Evolutionary conservation across 257 asterid genomes (phyloP).

Genomic region (Coffea eugenioides): DNA sequence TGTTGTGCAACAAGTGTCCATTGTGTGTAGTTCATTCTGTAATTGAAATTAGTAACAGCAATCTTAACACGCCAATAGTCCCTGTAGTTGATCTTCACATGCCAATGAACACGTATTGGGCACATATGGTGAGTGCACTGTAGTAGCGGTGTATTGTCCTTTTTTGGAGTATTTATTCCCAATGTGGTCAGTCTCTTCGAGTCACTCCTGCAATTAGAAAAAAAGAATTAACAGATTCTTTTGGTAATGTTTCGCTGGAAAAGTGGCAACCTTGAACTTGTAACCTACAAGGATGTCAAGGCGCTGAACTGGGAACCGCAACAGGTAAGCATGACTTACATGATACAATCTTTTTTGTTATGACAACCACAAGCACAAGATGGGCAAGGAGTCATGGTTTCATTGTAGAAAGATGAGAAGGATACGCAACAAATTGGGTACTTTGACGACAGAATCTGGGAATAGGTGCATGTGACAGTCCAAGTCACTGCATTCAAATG

Average conservation of each 20-base stretch:
- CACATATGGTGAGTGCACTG: conserved; percentile 83
- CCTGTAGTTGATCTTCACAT: conserved; percentile 62
- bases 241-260: background rate
- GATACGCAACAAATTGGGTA: conserved; percentile 39
- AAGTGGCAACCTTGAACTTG: background rate
- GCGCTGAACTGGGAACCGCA: background rate
- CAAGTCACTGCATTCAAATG: conserved; percentile 32
- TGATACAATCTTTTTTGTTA: conserved; percentile 29
- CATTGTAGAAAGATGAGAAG: conserved; percentile 36
- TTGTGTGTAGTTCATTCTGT: conserved; percentile 63
- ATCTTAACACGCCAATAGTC: conserved; percentile 71
- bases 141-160: conserved; percentile 52
- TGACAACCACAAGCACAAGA: conserved; percentile 40
- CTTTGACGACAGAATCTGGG: conserved; percentile 28
- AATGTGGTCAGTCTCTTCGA: conserved; percentile 39
- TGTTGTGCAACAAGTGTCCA: conserved; percentile 84
- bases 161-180: conserved; percentile 66
- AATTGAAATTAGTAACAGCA: conserved; percentile 71
- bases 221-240: background rate
- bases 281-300: background rate
- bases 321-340: conserved; percentile 11
- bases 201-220: conserved; percentile 39
- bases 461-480: conserved; percentile 42
- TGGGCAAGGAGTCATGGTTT: conserved; percentile 35
- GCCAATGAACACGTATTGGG: conserved; percentile 81